Evolutionary conservation across 2,329 filamentous ascomycete species (phyloP).

Genomic region (Zasmidium angulare): DNA sequence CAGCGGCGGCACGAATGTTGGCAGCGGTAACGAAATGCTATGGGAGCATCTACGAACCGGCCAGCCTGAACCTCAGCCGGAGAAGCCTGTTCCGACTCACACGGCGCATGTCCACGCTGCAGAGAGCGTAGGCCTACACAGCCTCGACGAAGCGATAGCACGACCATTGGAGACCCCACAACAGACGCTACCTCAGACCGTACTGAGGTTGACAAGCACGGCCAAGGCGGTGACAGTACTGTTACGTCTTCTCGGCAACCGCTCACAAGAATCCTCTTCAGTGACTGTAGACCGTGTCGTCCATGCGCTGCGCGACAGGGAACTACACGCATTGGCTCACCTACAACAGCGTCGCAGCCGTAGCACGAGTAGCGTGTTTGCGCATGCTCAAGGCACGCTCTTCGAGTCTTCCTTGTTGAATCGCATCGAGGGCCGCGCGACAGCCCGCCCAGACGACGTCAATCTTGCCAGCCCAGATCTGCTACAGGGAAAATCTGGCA

Average conservation of each 20-base stretch:
- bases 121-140: slow-evolving; percentile 7
- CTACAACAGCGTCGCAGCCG: background rate
- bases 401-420: background rate
- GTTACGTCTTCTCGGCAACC: slow-evolving; percentile 6
- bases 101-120: slow-evolving; percentile 21
- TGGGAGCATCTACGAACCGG: slow-evolving; percentile 24
- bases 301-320: background rate
- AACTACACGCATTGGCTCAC: background rate
- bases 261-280: background rate
- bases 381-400: background rate
- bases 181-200: slow-evolving; percentile 12
- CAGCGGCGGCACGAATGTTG: background rate
- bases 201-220: slow-evolving; percentile 19
- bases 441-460: background rate
- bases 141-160: slow-evolving; percentile 5
- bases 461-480: background rate
- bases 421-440: too few species aligned
- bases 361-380: background rate
- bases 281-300: slow-evolving; percentile 9
- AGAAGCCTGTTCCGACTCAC: slow-evolving; percentile 22
- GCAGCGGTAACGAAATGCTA: slow-evolving; percentile 14
- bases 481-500: background rate
- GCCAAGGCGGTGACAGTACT: slow-evolving; percentile 19
- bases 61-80: slow-evolving; percentile 7
- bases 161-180: background rate